These are phyloP conservation scores for Hypoxylon crocopeplum DNA, from an alignment of 495 filamentous ascomycete species.

Conservation along the genomic window DNA sequence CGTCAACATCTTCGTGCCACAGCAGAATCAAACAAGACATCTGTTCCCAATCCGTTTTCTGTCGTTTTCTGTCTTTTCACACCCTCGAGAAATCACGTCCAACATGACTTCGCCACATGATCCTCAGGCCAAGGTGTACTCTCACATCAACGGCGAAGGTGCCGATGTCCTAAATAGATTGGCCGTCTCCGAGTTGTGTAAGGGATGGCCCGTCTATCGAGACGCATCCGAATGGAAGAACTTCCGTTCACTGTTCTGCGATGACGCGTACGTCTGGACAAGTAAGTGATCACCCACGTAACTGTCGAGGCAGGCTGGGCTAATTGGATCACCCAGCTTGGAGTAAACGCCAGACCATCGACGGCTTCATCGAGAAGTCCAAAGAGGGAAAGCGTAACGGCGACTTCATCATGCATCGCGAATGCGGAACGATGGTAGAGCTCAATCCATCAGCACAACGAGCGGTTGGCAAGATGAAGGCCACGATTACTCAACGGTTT, in stretches of 20 bases:
- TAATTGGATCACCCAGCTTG: slow-evolving; percentile 51
- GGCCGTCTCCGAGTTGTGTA: slow-evolving; percentile 67
- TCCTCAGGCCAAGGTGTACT: slow-evolving; percentile 51
- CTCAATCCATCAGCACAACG: slow-evolving; percentile 53
- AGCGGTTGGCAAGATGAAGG: slow-evolving; percentile 76
- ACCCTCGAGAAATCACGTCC: not conserved
- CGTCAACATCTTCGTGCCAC: not conserved
- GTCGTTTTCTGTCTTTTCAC: not conserved
- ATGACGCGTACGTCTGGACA: slow-evolving; percentile 66
- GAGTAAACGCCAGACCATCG: slow-evolving; percentile 60
- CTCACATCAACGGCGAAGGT: slow-evolving; percentile 63
- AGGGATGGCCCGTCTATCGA: slow-evolving; percentile 71
- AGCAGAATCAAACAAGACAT: not conserved
- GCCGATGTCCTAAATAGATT: slow-evolving; percentile 59
- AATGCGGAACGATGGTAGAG: slow-evolving; percentile 65
- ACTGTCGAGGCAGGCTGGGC: not conserved
- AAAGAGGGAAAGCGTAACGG: slow-evolving; percentile 65
- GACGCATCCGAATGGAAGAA: slow-evolving; percentile 73
- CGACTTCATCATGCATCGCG: slow-evolving; percentile 73
- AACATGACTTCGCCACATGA: slow-evolving; percentile 53
- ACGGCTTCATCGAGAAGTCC: slow-evolving; percentile 65
- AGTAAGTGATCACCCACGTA: slow-evolving; percentile 44
- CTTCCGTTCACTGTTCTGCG: slow-evolving; percentile 65
- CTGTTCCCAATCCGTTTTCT: not conserved
- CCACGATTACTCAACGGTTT: slow-evolving; percentile 73